A percentile compares a stretch with the other conserved stretches of the same genome.
Conservation (phyloP, 2,329 filamentous ascomycete species). For the Ophioceras dolichostomum region DNA sequence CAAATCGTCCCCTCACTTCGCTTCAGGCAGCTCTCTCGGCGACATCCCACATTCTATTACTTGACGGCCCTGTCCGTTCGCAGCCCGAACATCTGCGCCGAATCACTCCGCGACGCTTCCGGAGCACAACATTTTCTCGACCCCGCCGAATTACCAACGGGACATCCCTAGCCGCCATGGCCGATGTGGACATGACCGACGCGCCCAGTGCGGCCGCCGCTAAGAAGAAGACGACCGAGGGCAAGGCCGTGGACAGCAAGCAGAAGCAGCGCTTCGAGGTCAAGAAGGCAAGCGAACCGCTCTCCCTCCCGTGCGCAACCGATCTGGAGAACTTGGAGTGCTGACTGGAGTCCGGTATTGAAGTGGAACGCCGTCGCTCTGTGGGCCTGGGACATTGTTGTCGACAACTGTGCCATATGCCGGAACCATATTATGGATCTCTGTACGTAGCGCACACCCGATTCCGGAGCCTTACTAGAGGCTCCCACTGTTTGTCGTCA, state of each 20-base stretch:
- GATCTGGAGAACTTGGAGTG: too few relatives aligned
- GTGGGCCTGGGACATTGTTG: conserved; percentile 99
- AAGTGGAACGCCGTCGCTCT: conserved; percentile 98
- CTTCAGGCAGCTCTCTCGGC: too few relatives aligned
- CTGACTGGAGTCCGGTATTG: too few relatives aligned
- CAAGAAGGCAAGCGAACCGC: conserved; percentile 63
- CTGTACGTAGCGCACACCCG: conserved; percentile 37
- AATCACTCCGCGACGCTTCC: too few relatives aligned
- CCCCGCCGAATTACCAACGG: too few relatives aligned
- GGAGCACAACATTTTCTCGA: too few relatives aligned
- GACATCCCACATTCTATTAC: too few relatives aligned
- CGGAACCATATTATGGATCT: conserved; percentile 99
- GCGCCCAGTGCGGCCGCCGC: conserved; percentile 45
- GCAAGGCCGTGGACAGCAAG: conserved; percentile 54
- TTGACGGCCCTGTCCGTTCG: too few relatives aligned
- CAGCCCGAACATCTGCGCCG: too few relatives aligned
- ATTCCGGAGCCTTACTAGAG: conserved; percentile 16
- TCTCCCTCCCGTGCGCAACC: too few relatives aligned
- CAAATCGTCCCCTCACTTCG: too few relatives aligned
- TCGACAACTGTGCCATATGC: conserved; percentile 99
- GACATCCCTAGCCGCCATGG: too few relatives aligned
- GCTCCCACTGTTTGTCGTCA: not conserved
- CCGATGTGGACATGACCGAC: conserved; percentile 95
- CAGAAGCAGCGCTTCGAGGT: conserved; percentile 99
- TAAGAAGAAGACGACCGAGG: conserved; percentile 40